A percentile compares a stretch with the other conserved stretches of the same genome.
phyloP scores from a whole-genome alignment of 2,329 filamentous ascomycete species.

The Aphanoascus verrucosus region DNA sequence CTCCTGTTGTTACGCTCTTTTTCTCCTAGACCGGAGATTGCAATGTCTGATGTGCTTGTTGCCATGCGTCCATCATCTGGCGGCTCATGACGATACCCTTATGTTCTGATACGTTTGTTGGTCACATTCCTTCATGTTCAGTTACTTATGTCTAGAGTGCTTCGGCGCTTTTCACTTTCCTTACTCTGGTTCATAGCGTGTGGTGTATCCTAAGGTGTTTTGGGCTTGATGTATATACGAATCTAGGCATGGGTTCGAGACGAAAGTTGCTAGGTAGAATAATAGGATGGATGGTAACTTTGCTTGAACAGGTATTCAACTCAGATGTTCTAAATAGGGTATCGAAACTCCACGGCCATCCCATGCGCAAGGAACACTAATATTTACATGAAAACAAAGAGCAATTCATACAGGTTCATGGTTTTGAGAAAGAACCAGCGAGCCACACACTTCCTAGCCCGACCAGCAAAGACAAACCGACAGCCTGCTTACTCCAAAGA shows the following conservation, averaged over 20 bases:
- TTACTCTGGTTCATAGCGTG: neutral
- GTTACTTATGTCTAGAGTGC: neutral
- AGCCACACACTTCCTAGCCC: slow-evolving; percentile 24
- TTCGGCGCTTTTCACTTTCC: neutral
- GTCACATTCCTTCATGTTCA: neutral
- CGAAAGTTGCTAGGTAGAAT: neutral
- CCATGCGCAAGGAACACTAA: neutral
- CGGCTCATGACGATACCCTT: slow-evolving; percentile 4
- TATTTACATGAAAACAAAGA: neutral
- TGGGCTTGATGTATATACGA: slow-evolving; percentile 13
- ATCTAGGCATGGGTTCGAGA: neutral
- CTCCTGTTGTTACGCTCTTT: neutral
- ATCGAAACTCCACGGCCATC: slow-evolving; percentile 1
- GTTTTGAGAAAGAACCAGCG: slow-evolving; percentile 13
- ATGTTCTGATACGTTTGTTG: slow-evolving; percentile 2
- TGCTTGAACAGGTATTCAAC: neutral
- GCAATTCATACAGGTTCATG: neutral
- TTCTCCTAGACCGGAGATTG: neutral
- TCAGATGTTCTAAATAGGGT: slow-evolving; percentile 1
- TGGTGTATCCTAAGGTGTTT: neutral
- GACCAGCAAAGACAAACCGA: slow-evolving; percentile 21
- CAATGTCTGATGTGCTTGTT: neutral
- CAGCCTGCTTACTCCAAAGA: slow-evolving; percentile 20
- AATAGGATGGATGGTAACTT: neutral
- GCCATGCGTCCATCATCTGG: neutral